Evolutionary conservation across 2,329 filamentous ascomycete genomes (phyloP).

Genomic region (Aureobasidium mangrovei): DNA sequence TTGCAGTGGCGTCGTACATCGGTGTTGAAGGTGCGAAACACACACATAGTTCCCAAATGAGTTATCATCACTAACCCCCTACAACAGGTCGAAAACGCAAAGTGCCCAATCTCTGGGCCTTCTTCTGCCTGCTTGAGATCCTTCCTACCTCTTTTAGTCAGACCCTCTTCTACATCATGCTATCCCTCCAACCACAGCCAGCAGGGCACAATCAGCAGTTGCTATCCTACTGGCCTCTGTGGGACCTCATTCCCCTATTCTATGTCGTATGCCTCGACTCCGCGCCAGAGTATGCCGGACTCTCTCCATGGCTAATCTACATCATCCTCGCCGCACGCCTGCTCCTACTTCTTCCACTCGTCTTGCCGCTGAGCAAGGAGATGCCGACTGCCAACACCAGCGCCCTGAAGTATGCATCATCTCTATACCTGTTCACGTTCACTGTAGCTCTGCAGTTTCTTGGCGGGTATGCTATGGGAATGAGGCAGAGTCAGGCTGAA

Average conservation of each 20-base stretch:
- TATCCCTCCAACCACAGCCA: conserved; percentile 17
- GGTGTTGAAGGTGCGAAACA: conserved; percentile 21
- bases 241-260: conserved; percentile 4
- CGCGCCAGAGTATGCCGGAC: conserved; percentile 5
- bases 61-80: too few relatives aligned
- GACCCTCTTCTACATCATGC: conserved; percentile 27
- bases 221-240: conserved; percentile 3
- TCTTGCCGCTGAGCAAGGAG: conserved; percentile 13
- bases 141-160: conserved; percentile 28
- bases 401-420: conserved; percentile 9
- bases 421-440: conserved; percentile 8
- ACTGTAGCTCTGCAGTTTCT: background rate
- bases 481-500: too few relatives aligned
- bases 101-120: conserved; percentile 25
- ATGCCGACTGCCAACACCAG: too few relatives aligned
- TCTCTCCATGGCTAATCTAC: conserved; percentile 16
- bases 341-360: conserved; percentile 19
- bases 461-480: background rate
- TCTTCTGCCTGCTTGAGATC: conserved; percentile 28
- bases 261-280: conserved; percentile 18
- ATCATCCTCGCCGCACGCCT: conserved; percentile 21
- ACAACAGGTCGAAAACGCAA: conserved; percentile 16
- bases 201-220: background rate
- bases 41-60: background rate
- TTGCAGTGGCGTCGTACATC: conserved; percentile 23